Conservation (phyloP, 306 rosid genomes). For the Quercus agrifolia region DNA sequence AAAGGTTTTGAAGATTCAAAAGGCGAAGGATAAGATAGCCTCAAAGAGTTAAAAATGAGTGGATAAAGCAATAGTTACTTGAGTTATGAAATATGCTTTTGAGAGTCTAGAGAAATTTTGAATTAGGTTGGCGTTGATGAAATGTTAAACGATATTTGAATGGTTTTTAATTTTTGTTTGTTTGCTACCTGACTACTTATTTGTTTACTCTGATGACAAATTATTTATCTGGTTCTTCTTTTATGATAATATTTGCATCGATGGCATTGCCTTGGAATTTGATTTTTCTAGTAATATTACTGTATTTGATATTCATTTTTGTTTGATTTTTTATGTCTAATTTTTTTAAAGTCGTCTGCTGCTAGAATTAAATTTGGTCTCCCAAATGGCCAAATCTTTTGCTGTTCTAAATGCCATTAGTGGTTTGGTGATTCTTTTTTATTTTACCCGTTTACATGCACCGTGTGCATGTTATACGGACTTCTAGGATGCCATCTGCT, state of each 20-base stretch:
- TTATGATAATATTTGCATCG: not conserved
- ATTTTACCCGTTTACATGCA: no score
- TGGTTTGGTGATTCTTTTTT: no score
- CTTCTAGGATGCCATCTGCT: no score
- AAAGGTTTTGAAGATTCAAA: conserved; percentile 92
- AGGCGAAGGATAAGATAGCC: conserved; percentile 76
- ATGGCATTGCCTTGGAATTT: not conserved
- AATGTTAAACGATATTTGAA: not conserved
- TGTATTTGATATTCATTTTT: not conserved
- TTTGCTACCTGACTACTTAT: conserved; percentile 7
- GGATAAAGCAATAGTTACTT: not conserved
- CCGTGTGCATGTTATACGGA: no score
- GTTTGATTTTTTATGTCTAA: not conserved
- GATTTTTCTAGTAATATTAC: not conserved
- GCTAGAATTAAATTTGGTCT: no score
- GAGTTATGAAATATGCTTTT: conserved; percentile 18
- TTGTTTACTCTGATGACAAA: conserved; percentile 15
- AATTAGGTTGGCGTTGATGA: conserved; percentile 32
- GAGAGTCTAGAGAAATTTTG: conserved; percentile 49
- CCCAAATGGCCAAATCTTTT: no score
- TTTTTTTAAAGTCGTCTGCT: not conserved
- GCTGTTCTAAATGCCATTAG: no score
- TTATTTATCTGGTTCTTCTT: not conserved
- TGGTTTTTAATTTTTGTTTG: conserved; percentile 16
- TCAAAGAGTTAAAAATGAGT: conserved; percentile 40